phyloP scores from a whole-genome alignment of 106 monocot genomes.

The Platanthera guangdongensis region DNA sequence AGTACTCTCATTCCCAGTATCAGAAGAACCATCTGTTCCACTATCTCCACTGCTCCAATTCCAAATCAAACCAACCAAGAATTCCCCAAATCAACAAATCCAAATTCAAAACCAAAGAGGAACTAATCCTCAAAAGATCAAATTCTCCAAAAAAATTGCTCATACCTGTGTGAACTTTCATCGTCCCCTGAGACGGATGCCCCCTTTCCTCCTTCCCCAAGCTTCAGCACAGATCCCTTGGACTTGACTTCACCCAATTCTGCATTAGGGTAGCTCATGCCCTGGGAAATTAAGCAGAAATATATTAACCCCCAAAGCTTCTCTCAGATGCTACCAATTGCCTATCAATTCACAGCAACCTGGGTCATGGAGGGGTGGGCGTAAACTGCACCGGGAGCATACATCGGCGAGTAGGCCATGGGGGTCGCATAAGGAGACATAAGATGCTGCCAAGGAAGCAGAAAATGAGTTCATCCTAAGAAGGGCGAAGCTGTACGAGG shows the following conservation, averaged over 20 bases:
- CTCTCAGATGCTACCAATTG: neutral
- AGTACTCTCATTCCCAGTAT: constrained; percentile 27
- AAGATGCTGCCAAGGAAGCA: constrained; percentile 14
- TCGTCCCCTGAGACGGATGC: constrained; percentile 16
- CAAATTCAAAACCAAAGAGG: neutral
- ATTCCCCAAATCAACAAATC: neutral
- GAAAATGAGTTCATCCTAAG: neutral
- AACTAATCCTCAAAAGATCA: neutral
- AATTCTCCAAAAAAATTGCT: neutral
- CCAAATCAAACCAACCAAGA: neutral
- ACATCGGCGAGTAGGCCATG: constrained; percentile 32
- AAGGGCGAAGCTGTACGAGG: neutral
- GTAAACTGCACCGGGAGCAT: constrained; percentile 19
- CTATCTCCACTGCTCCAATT: constrained; percentile 24
- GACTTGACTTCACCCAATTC: constrained; percentile 12
- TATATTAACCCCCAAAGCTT: neutral
- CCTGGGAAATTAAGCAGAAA: constrained; percentile 15
- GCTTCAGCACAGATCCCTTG: constrained; percentile 12
- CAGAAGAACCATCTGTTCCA: constrained; percentile 44
- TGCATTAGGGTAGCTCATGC: constrained; percentile 17
- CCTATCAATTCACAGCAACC: constrained; percentile 4
- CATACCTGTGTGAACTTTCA: constrained; percentile 26
- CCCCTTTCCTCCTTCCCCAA: constrained; percentile 15
- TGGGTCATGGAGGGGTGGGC: constrained; percentile 18
- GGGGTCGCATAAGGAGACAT: constrained; percentile 30